Evolutionary conservation across 768 basidiomycete species (phyloP).

Genomic region (Lentinula sp.): DNA sequence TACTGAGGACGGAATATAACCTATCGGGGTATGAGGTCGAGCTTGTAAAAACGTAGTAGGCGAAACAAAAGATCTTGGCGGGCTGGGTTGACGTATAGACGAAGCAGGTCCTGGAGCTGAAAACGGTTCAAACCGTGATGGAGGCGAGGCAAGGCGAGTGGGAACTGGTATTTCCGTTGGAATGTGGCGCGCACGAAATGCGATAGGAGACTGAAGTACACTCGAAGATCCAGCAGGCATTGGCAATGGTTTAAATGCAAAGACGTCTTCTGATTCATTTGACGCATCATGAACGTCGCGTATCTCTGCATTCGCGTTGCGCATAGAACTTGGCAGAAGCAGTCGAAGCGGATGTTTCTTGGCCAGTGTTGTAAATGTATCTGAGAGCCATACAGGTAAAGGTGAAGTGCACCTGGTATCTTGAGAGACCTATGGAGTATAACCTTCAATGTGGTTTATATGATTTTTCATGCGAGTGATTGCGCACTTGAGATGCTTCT

Average conservation of each 20-base stretch:
- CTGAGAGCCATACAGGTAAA: slow-evolving; percentile 52
- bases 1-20: background rate
- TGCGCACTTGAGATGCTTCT: background rate
- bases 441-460: background rate
- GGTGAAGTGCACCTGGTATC: slow-evolving; percentile 17
- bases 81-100: background rate
- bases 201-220: background rate
- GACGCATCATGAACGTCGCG: background rate
- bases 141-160: background rate
- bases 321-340: slow-evolving; percentile 24
- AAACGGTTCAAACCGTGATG: background rate
- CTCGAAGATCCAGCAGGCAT: background rate
- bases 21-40: background rate
- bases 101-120: slow-evolving; percentile 7
- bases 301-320: background rate
- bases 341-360: slow-evolving; percentile 41
- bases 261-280: background rate
- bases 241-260: background rate
- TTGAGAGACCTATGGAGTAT: slow-evolving; percentile 8
- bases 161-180: background rate
- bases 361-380: slow-evolving; percentile 43
- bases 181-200: background rate
- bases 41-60: background rate
- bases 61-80: background rate
- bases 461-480: background rate